A percentile compares a stretch with the other conserved stretches of the same genome.
These are phyloP conservation scores for Penicillium angulare DNA, from an alignment of 495 filamentous ascomycete species.

Conservation along the genomic window DNA sequence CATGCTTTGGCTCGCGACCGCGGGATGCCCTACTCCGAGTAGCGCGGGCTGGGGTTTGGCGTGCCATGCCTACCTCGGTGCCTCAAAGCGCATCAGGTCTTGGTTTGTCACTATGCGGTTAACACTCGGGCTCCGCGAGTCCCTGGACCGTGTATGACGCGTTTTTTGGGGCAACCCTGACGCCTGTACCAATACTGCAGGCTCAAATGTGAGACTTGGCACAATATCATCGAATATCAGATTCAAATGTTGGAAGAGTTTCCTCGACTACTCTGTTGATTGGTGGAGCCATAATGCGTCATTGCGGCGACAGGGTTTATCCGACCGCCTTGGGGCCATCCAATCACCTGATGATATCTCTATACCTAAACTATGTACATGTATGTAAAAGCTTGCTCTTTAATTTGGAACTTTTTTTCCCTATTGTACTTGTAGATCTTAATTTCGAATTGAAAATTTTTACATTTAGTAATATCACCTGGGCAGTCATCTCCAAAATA, in stretches of 20 bases:
- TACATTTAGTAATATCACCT: too few species aligned
- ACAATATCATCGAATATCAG: background rate
- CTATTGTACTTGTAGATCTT: too few species aligned
- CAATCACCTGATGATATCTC: too few species aligned
- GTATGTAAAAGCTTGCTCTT: too few species aligned
- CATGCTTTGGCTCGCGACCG: conserved; percentile 11
- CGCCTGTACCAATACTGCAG: background rate
- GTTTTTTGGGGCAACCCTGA: background rate
- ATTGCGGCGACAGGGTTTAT: conserved; percentile 17
- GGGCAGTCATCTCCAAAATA: too few species aligned
- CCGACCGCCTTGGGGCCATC: conserved; percentile 56
- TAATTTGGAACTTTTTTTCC: too few species aligned
- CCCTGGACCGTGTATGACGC: background rate
- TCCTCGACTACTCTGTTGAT: conserved; percentile 8
- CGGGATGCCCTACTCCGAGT: conserved; percentile 13
- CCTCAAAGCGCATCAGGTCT: conserved; percentile 3
- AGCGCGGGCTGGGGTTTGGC: conserved; percentile 18
- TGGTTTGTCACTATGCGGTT: too few species aligned
- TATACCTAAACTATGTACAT: too few species aligned
- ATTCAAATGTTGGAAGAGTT: conserved; percentile 7
- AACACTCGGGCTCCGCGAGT: background rate
- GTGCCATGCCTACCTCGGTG: conserved; percentile 16
- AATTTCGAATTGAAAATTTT: too few species aligned
- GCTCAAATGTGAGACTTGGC: background rate
- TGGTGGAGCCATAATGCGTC: conserved; percentile 17